Evolutionary conservation across 495 filamentous ascomycete genomes (phyloP).

Genomic region (Jackrogersella minutella): DNA sequence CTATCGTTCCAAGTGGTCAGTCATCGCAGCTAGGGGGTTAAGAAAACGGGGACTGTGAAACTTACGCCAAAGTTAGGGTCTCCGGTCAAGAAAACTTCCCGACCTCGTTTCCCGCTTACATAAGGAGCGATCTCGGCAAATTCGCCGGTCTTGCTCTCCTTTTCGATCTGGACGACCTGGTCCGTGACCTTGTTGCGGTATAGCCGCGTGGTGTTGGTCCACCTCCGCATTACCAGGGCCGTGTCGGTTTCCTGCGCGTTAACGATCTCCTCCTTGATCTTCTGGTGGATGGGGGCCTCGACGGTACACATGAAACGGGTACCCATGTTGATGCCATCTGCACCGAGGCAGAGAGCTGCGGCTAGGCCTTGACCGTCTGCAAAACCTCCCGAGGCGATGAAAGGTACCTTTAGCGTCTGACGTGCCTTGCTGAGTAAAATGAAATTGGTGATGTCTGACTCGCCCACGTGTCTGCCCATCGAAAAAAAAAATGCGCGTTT

Average conservation of each 20-base stretch:
- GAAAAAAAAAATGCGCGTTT: constrained; percentile 18
- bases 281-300: constrained; percentile 89
- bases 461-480: constrained; percentile 71
- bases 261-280: constrained; percentile 93
- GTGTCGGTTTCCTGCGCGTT: constrained; percentile 90
- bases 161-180: constrained; percentile 82
- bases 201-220: constrained; percentile 90
- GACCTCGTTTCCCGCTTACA: constrained; percentile 90
- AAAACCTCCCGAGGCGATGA: constrained; percentile 95
- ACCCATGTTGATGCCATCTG: constrained; percentile 96
- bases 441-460: constrained; percentile 97
- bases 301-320: constrained; percentile 94
- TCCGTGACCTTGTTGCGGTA: constrained; percentile 88
- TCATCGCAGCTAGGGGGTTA: not conserved
- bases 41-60: constrained; percentile 35
- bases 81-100: constrained; percentile 90
- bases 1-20: constrained; percentile 37
- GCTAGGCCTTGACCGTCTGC: constrained; percentile 94
- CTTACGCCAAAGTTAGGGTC: constrained; percentile 89
- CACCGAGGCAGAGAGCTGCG: constrained; percentile 88
- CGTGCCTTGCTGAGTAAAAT: constrained; percentile 87
- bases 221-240: constrained; percentile 83
- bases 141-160: constrained; percentile 83
- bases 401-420: constrained; percentile 84
- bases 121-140: constrained; percentile 90